Evolutionary conservation across 371 early-diverging fungal species (phyloP).

Genomic region (Mortierella sp.): DNA sequence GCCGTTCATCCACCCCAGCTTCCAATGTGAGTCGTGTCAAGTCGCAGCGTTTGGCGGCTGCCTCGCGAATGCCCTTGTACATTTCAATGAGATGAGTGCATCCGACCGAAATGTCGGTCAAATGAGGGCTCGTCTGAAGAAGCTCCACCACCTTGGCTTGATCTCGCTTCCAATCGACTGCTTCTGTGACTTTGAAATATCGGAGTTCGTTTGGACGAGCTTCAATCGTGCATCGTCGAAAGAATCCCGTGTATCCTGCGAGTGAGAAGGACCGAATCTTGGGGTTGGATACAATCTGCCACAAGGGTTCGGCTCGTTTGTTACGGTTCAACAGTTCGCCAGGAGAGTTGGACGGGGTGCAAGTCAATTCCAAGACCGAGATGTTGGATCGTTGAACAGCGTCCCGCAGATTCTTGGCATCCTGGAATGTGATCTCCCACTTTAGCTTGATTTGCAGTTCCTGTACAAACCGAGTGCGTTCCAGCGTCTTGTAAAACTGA

Average conservation of each 20-base stretch:
- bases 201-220: not conserved
- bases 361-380: conserved; percentile 2
- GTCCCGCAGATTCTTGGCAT: conserved; percentile 16
- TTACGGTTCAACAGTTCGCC: conserved; percentile 12
- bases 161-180: conserved; percentile 20
- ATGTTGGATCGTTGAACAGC: conserved; percentile 12
- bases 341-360: conserved; percentile 2
- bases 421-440: conserved; percentile 12
- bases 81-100: conserved; percentile 5
- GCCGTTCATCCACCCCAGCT: not conserved
- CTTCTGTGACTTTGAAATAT: conserved; percentile 9
- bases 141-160: conserved; percentile 6
- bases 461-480: conserved; percentile 11
- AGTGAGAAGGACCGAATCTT: conserved; percentile 14
- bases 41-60: not conserved
- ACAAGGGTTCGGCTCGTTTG: conserved; percentile 19
- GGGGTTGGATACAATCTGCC: conserved; percentile 16
- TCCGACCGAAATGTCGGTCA: conserved; percentile 7
- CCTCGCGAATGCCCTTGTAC: conserved; percentile 2
- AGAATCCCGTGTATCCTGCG: conserved; percentile 17
- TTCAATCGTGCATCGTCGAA: not conserved
- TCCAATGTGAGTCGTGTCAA: conserved; percentile 1
- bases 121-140: conserved; percentile 9
- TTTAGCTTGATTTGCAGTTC: conserved; percentile 15
- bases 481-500: conserved; percentile 25